Conservation (phyloP, 73 alveolate species). For the Stentor coeruleus region DNA sequence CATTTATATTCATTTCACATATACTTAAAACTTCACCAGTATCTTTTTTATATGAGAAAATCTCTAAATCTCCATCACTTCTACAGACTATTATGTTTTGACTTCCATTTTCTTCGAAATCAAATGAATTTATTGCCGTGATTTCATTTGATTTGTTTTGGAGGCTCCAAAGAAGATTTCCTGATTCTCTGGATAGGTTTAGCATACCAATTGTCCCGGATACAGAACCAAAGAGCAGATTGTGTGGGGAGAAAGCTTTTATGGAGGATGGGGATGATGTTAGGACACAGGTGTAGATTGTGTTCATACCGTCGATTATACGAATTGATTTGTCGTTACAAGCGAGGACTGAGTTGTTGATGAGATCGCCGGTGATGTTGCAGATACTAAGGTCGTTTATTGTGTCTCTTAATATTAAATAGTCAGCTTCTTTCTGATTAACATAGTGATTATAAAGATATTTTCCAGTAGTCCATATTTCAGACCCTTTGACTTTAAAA, state of each 20-base stretch:
- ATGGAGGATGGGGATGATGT: not conserved
- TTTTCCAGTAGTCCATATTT: constrained; percentile 9
- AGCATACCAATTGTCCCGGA: constrained; percentile 10
- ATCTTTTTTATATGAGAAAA: not conserved
- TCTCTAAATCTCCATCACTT: constrained; percentile 17
- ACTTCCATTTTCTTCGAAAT: constrained; percentile 14
- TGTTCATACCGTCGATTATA: not conserved
- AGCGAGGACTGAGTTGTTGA: constrained; percentile 17
- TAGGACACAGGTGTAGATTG: not conserved
- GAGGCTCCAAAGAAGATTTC: not conserved
- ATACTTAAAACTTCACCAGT: not conserved
- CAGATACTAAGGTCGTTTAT: constrained; percentile 21
- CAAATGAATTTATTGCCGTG: not conserved
- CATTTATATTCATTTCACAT: not conserved
- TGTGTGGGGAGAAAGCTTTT: not conserved
- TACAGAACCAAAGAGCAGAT: not conserved
- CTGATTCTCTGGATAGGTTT: not conserved
- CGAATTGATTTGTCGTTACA: constrained; percentile 20
- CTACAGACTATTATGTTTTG: not conserved
- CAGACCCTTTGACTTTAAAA: constrained; percentile 20
- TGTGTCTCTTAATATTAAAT: not conserved
- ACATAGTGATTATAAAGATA: constrained; percentile 9
- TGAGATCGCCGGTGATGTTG: constrained; percentile 23
- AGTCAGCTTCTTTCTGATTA: constrained; percentile 7
- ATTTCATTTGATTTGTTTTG: not conserved